phyloP scores from a whole-genome alignment of 805 yeast species.

The Candida morakotiae region DNA sequence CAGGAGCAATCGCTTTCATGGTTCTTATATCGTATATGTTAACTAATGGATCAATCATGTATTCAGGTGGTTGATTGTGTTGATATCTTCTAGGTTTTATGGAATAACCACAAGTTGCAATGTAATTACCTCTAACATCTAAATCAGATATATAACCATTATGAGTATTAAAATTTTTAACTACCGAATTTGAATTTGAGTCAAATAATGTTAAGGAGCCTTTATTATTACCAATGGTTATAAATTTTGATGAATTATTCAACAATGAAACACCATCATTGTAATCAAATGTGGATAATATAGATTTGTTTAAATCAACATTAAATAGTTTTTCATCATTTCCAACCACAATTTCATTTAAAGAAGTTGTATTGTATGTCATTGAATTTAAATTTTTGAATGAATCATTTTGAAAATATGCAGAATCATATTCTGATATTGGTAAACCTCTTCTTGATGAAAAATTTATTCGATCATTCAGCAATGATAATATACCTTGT shows the following conservation, averaged over 20 bases:
- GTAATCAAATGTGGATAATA: constrained; percentile 30
- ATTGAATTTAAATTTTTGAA: constrained; percentile 26
- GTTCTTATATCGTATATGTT: constrained; percentile 76
- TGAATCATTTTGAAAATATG: constrained; percentile 11
- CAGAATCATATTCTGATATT: constrained; percentile 13
- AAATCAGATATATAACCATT: constrained; percentile 59
- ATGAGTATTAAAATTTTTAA: constrained; percentile 57
- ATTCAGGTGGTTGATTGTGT: constrained; percentile 26
- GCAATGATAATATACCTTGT: constrained; percentile 32
- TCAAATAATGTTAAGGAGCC: constrained; percentile 67
- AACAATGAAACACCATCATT: constrained; percentile 43
- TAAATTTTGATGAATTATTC: constrained; percentile 42
- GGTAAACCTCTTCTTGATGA: constrained; percentile 33
- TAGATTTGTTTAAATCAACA: constrained; percentile 27
- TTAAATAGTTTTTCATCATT: constrained; percentile 17
- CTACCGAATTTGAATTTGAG: constrained; percentile 41
- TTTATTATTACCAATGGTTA: constrained; percentile 54
- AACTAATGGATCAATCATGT: constrained; percentile 68
- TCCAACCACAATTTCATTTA: constrained; percentile 10
- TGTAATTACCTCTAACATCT: constrained; percentile 59
- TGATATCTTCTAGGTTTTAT: constrained; percentile 51
- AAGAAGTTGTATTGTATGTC: constrained; percentile 27
- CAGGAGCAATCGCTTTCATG: constrained; percentile 68
- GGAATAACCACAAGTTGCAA: constrained; percentile 81
- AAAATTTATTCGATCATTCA: constrained; percentile 25